These are phyloP conservation scores for Glycyrrhiza uralensis DNA, from an alignment of 306 rosid species.

Conservation along the genomic window DNA sequence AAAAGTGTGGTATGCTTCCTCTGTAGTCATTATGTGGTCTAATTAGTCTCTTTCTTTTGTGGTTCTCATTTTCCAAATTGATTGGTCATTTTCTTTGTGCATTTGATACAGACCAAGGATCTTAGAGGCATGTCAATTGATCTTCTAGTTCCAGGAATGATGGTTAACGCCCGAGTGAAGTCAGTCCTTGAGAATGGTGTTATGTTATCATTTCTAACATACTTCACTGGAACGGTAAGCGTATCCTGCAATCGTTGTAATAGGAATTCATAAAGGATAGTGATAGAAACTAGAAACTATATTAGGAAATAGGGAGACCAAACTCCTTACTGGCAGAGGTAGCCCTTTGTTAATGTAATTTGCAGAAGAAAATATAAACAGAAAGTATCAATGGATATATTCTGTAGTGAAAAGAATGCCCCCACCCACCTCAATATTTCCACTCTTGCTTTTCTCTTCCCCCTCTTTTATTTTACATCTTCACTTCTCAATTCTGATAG, in stretches of 20 bases:
- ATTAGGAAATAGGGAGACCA: not conserved
- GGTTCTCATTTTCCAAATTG: constrained; percentile 17
- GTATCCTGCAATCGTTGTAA: not conserved
- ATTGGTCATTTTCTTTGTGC: constrained; percentile 11
- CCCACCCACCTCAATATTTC: not conserved
- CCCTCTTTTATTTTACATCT: not conserved
- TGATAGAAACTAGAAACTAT: not conserved
- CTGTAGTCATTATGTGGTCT: not conserved
- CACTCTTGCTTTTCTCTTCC: not conserved
- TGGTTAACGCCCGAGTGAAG: constrained; percentile 80
- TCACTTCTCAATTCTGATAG: not conserved
- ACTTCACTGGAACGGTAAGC: constrained; percentile 96
- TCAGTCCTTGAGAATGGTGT: constrained; percentile 91
- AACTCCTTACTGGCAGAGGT: not conserved
- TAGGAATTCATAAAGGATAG: not conserved
- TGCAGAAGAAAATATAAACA: not conserved
- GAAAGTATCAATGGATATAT: not conserved
- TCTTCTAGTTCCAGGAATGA: constrained; percentile 90
- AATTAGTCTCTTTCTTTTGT: not conserved
- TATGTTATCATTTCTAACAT: constrained; percentile 83
- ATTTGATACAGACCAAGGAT: constrained; percentile 75
- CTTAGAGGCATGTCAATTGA: constrained; percentile 85
- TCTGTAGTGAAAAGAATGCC: not conserved
- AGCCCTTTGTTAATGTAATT: not conserved
- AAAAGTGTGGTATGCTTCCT: constrained; percentile 65